A percentile compares a stretch with the other conserved stretches of the same genome.
Evolutionary conservation across 2,329 filamentous ascomycete species (phyloP).

Genomic region (Aureobasidium sp.): DNA sequence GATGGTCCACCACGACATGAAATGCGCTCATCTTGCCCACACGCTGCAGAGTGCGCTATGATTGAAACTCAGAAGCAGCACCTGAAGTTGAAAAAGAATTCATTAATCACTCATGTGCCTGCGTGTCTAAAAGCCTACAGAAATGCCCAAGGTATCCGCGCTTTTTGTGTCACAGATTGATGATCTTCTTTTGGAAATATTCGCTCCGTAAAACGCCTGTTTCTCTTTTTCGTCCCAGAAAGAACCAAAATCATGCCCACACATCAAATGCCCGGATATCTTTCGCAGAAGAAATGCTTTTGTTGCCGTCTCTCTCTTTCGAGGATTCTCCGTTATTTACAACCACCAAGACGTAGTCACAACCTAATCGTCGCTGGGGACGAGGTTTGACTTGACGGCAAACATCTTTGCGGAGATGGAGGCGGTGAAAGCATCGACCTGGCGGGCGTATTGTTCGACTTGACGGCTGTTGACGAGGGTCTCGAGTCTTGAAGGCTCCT

Average conservation of each 20-base stretch:
- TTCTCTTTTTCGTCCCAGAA: neutral
- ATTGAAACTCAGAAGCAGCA: no score
- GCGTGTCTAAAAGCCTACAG: conserved; percentile 12
- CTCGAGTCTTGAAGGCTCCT: conserved; percentile 88
- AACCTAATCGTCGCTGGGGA: conserved; percentile 45
- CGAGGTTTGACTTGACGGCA: conserved; percentile 67
- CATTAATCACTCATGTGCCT: conserved; percentile 15
- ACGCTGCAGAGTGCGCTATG: neutral
- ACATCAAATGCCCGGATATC: conserved; percentile 10
- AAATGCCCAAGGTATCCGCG: conserved; percentile 12
- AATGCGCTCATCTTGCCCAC: neutral
- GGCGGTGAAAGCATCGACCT: conserved; percentile 93
- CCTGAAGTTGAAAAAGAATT: conserved; percentile 13
- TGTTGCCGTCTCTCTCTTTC: neutral
- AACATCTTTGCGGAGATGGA: conserved; percentile 96
- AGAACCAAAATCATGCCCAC: conserved; percentile 9
- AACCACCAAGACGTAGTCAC: neutral
- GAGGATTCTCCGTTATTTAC: conserved; percentile 7
- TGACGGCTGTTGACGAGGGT: conserved; percentile 92
- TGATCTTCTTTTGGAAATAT: conserved; percentile 4
- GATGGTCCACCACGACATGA: neutral
- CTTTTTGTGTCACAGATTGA: conserved; percentile 13
- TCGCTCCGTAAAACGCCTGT: conserved; percentile 12
- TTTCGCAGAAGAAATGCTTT: conserved; percentile 6
- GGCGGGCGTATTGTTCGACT: conserved; percentile 95